Conservation (phyloP, 1,139 yeast genomes). For the Hyphopichia buzzinii region DNA sequence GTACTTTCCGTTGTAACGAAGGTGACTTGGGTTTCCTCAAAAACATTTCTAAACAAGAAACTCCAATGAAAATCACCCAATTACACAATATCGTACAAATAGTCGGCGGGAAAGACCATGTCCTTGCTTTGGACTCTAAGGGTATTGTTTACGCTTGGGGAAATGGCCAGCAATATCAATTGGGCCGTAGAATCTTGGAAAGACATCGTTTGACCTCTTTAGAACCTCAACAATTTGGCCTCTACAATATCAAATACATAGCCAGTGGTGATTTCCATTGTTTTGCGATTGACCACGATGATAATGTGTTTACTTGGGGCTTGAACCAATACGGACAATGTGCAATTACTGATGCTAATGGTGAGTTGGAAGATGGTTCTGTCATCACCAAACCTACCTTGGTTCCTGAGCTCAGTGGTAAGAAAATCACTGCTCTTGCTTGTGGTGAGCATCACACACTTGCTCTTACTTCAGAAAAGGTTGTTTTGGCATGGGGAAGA, state of each 20-base stretch:
- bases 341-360: constrained; percentile 60
- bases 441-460: constrained; percentile 96
- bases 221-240: constrained; percentile 76
- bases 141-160: constrained; percentile 98
- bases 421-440: constrained; percentile 60
- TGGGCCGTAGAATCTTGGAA: constrained; percentile 80
- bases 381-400: constrained; percentile 74
- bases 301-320: constrained; percentile 86
- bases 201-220: constrained; percentile 69
- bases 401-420: constrained; percentile 57
- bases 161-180: constrained; percentile 87
- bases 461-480: constrained; percentile 70
- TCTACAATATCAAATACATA: constrained; percentile 72
- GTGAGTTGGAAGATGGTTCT: constrained; percentile 74
- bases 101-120: constrained; percentile 91
- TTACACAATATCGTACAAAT: constrained; percentile 76
- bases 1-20: constrained; percentile 90
- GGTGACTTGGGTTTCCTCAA: constrained; percentile 84
- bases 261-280: constrained; percentile 96
- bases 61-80: constrained; percentile 63
- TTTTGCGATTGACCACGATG: constrained; percentile 79
- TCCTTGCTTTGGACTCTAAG: constrained; percentile 75
- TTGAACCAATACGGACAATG: constrained; percentile 96
- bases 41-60: constrained; percentile 54
- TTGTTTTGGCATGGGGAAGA: constrained; percentile 83